Percentiles rank a stretch among this genome's conserved stretches.
These are phyloP conservation scores for Alternaria longipes DNA, from an alignment of 2,329 filamentous ascomycete species.

Conservation along the genomic window DNA sequence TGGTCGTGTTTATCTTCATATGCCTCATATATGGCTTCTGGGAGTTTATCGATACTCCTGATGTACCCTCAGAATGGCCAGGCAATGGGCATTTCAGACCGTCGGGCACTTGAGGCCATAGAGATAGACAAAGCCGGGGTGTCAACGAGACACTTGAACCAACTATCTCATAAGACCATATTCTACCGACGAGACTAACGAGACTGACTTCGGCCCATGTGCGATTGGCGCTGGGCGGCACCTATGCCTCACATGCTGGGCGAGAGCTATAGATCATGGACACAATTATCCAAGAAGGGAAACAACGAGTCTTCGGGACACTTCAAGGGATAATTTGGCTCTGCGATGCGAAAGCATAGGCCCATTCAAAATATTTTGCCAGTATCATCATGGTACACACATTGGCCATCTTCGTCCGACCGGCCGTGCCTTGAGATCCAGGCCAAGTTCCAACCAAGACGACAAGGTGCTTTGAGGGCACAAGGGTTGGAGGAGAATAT, in stretches of 20 bases:
- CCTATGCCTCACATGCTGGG: not conserved
- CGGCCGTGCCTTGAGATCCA: not conserved
- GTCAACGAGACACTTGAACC: not conserved
- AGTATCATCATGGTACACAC: not conserved
- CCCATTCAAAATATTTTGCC: not conserved
- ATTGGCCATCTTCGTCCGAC: not conserved
- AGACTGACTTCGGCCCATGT: too few species aligned
- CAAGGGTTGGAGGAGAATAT: not conserved
- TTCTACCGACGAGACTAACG: not conserved
- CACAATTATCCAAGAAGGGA: not conserved
- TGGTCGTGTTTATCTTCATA: constrained; percentile 40
- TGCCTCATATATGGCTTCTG: constrained; percentile 46
- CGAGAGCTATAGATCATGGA: not conserved
- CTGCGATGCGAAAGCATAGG: too few species aligned
- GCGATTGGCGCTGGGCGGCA: not conserved
- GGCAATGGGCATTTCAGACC: constrained; percentile 1
- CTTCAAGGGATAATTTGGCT: not conserved
- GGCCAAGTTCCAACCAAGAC: not conserved
- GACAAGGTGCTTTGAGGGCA: not conserved
- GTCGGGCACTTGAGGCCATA: not conserved
- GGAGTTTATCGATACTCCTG: constrained; percentile 33
- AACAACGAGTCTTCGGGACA: not conserved
- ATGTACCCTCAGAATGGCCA: constrained; percentile 21
- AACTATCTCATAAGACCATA: not conserved
- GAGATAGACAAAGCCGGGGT: not conserved